Conservation (phyloP, 805 yeast genomes). For the Saccharomycopsis amapae region DNA sequence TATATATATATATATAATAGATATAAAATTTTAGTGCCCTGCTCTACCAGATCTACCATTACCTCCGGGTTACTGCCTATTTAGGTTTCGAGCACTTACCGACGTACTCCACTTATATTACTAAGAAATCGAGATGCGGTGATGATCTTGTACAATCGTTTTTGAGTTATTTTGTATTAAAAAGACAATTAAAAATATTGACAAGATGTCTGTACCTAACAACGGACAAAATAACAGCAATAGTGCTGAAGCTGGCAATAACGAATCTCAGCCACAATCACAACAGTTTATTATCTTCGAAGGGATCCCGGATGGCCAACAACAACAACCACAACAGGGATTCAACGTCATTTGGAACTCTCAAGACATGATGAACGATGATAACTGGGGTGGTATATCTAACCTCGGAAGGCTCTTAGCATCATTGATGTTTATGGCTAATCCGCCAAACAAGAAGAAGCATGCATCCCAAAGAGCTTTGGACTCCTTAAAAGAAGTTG, state of each 20-base stretch:
- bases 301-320: neutral
- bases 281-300: neutral
- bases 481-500: slow-evolving; percentile 13
- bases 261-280: too few species aligned
- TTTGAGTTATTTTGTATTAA: too few species aligned
- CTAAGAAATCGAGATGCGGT: too few species aligned
- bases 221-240: neutral
- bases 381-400: slow-evolving; percentile 1
- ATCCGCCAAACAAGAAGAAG: slow-evolving; percentile 6
- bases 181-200: too few species aligned
- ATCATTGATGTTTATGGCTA: slow-evolving; percentile 9
- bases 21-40: too few species aligned
- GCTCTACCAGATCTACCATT: too few species aligned
- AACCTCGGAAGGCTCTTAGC: slow-evolving; percentile 13
- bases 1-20: too few species aligned
- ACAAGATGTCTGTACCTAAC: neutral
- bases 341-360: neutral
- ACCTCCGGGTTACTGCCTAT: too few species aligned
- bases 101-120: too few species aligned
- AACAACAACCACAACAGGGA: neutral
- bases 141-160: too few species aligned
- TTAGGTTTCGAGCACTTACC: too few species aligned
- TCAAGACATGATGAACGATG: neutral
- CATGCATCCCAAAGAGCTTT: slow-evolving; percentile 21
- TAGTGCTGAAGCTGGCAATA: neutral